Evolutionary conservation across 495 filamentous ascomycete species (phyloP).

Genomic region (Aspergillus bertholletiae): DNA sequence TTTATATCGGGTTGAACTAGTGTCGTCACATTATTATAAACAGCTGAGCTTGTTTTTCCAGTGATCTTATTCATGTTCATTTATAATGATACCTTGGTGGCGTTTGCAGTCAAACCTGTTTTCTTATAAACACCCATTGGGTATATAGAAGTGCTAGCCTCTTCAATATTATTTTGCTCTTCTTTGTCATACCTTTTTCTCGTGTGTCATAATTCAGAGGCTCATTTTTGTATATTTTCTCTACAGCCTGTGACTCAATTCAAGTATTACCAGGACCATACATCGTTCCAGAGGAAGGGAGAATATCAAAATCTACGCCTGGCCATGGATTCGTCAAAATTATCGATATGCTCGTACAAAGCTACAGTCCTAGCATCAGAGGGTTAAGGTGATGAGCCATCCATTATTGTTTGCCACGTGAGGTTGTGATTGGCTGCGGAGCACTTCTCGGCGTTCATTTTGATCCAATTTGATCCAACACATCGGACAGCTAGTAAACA

Average conservation of each 20-base stretch:
- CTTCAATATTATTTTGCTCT: neutral
- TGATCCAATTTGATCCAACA: neutral
- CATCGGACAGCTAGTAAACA: neutral
- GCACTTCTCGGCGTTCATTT: conserved; percentile 2
- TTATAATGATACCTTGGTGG: conserved; percentile 14
- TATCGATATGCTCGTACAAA: neutral
- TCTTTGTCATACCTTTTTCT: neutral
- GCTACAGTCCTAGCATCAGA: no score
- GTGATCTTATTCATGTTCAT: conserved; percentile 2
- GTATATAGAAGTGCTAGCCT: neutral
- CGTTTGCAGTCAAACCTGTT: conserved; percentile 3
- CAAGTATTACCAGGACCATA: no score
- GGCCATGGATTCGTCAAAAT: no score
- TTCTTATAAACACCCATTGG: neutral
- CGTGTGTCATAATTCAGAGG: no score
- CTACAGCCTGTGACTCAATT: neutral
- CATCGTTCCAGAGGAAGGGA: no score
- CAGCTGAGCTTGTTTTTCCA: neutral
- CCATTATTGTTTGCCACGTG: conserved; percentile 4
- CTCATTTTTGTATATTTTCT: no score
- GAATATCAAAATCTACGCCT: no score
- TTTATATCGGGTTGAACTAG: neutral
- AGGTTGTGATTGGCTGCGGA: conserved; percentile 5
- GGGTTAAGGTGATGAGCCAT: neutral
- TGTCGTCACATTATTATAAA: conserved; percentile 1